Evolutionary conservation across 805 yeast genomes (phyloP).

Genomic region (Candida boleticola): DNA sequence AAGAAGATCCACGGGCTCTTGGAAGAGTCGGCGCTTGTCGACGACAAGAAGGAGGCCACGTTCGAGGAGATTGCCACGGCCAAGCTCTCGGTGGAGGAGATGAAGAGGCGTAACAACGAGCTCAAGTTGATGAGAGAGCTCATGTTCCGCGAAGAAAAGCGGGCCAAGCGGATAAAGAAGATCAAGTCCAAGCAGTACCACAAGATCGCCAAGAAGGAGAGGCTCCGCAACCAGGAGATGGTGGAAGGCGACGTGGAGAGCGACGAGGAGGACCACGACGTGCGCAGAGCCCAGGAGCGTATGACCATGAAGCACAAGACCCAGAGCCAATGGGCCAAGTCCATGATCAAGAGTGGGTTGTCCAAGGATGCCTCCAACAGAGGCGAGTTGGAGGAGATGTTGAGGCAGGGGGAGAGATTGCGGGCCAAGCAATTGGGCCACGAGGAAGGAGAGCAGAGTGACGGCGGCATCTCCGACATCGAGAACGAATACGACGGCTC

Average conservation of each 20-base stretch:
- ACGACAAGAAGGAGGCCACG: slow-evolving; percentile 73
- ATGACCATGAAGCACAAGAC: slow-evolving; percentile 90
- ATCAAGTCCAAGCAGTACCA: slow-evolving; percentile 90
- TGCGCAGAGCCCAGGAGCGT: slow-evolving; percentile 83
- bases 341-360: slow-evolving; percentile 86
- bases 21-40: slow-evolving; percentile 62
- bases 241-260: slow-evolving; percentile 59
- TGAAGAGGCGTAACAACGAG: slow-evolving; percentile 74
- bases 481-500: slow-evolving; percentile 37
- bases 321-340: slow-evolving; percentile 85
- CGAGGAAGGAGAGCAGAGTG: slow-evolving; percentile 53
- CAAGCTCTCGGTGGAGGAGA: slow-evolving; percentile 74
- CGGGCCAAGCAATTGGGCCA: slow-evolving; percentile 70
- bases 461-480: slow-evolving; percentile 49
- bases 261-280: slow-evolving; percentile 61
- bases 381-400: slow-evolving; percentile 91
- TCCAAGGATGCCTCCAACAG: slow-evolving; percentile 82
- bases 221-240: slow-evolving; percentile 63
- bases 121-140: slow-evolving; percentile 90
- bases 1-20: slow-evolving; percentile 59
- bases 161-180: slow-evolving; percentile 88
- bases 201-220: slow-evolving; percentile 81
- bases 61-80: slow-evolving; percentile 87
- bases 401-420: slow-evolving; percentile 79
- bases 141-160: slow-evolving; percentile 92